Evolutionary conservation across 2,329 filamentous ascomycete genomes (phyloP).

Genomic region (Plectosphaerella plurivora): DNA sequence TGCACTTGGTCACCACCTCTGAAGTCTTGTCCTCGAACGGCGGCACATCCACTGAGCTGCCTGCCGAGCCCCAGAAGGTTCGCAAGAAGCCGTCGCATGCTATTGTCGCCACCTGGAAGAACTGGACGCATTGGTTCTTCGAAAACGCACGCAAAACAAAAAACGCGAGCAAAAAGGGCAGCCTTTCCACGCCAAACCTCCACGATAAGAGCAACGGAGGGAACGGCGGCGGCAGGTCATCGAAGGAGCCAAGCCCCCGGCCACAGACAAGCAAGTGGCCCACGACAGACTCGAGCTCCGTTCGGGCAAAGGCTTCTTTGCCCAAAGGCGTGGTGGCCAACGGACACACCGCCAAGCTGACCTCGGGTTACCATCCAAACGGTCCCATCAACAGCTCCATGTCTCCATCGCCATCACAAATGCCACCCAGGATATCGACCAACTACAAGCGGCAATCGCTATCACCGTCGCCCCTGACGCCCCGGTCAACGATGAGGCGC

Average conservation of each 20-base stretch:
- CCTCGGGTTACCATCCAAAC: background rate
- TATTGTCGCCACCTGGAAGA: conserved; percentile 58
- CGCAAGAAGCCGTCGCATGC: conserved; percentile 55
- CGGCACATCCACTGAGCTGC: conserved; percentile 15
- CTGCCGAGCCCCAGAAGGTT: conserved; percentile 36
- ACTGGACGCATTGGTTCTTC: conserved; percentile 60
- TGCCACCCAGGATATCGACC: conserved; percentile 29
- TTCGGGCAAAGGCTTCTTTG: conserved; percentile 36
- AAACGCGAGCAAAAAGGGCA: conserved; percentile 43
- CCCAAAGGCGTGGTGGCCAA: conserved; percentile 49
- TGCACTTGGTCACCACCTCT: conserved; percentile 74
- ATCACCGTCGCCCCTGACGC: conserved; percentile 83
- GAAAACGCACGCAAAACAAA: conserved; percentile 52
- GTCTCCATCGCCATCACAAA: conserved; percentile 19
- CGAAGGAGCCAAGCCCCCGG: conserved; percentile 50
- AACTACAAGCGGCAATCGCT: conserved; percentile 71
- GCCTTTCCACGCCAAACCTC: conserved; percentile 57
- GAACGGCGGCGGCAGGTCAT: conserved; percentile 31
- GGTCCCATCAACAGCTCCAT: background rate
- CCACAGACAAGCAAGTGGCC: conserved; percentile 58
- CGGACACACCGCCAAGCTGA: conserved; percentile 34
- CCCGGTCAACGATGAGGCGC: conserved; percentile 78
- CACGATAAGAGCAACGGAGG: conserved; percentile 42
- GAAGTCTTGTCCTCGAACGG: conserved; percentile 39
- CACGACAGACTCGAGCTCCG: conserved; percentile 27